Conservation (phyloP, 495 filamentous ascomycete genomes). For the Immersiella caudata region DNA sequence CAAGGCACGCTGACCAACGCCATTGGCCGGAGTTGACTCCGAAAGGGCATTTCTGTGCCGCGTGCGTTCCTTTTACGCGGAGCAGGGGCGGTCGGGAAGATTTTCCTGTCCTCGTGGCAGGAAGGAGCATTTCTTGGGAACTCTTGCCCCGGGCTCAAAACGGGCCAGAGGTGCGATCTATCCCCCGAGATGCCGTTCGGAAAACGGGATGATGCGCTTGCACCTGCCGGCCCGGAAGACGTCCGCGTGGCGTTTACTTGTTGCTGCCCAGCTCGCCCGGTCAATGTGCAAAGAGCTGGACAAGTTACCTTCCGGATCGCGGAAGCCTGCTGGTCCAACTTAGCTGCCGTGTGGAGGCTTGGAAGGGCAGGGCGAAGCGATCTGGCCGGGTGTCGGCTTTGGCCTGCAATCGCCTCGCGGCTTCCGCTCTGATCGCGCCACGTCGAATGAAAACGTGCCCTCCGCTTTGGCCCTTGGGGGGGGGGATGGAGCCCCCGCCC, state of each 20-base stretch:
- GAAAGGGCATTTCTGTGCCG: not conserved
- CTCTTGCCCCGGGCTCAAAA: not conserved
- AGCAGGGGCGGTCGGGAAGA: not conserved
- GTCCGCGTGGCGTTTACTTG: not conserved
- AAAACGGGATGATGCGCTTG: not conserved
- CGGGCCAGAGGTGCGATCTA: not conserved
- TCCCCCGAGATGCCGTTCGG: not conserved
- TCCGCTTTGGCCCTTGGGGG: constrained; percentile 7
- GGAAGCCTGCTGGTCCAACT: not conserved
- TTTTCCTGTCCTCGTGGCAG: not conserved
- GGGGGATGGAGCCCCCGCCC: not conserved
- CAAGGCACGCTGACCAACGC: not conserved
- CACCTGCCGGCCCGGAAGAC: not conserved
- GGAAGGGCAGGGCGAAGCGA: not conserved
- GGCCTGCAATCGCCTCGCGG: not conserved
- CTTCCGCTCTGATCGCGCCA: not conserved
- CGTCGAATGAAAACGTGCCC: not conserved
- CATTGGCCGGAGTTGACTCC: not conserved
- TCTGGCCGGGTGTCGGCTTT: not conserved
- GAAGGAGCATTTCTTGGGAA: not conserved
- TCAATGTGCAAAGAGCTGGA: not conserved
- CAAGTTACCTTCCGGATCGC: not conserved
- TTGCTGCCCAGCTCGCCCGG: not conserved
- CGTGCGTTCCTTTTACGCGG: not conserved
- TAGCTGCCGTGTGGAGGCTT: not conserved